phyloP scores from a whole-genome alignment of 768 basidiomycete genomes.

The Termitomyces sp. region DNA sequence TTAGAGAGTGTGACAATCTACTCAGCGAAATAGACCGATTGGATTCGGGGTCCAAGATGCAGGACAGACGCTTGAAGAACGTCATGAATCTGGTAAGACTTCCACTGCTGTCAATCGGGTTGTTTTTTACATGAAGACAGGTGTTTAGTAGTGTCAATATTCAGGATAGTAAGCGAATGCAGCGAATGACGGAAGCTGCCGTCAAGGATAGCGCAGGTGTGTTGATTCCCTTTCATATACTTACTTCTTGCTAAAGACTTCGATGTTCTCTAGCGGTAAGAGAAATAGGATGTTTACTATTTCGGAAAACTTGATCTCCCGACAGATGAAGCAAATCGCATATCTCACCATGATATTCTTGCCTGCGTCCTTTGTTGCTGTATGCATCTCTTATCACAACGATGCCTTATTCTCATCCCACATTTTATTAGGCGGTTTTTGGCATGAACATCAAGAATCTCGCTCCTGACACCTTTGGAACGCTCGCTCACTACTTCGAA shows the following conservation, averaged over 20 bases:
- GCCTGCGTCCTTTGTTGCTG: conserved; percentile 51
- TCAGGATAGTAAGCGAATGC: conserved; percentile 4
- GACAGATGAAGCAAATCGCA: conserved; percentile 50
- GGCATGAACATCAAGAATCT: conserved; percentile 56
- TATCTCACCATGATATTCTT: conserved; percentile 61
- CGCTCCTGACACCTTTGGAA: conserved; percentile 21
- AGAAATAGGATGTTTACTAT: not conserved
- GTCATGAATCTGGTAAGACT: conserved; percentile 43
- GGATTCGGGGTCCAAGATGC: conserved; percentile 26
- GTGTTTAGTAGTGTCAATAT: conserved; percentile 59
- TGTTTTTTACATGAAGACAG: conserved; percentile 21
- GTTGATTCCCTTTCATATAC: conserved; percentile 4
- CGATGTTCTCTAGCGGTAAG: conserved; percentile 16
- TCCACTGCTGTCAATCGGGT: not conserved
- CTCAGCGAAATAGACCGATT: conserved; percentile 45
- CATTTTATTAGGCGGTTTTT: conserved; percentile 38
- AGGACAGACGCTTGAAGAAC: conserved; percentile 45
- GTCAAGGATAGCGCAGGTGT: conserved; percentile 43
- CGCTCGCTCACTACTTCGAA: conserved; percentile 35
- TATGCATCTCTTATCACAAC: conserved; percentile 8
- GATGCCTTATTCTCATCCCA: not conserved
- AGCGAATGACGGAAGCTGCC: conserved; percentile 43
- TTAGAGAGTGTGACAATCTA: conserved; percentile 45
- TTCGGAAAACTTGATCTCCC: not conserved
- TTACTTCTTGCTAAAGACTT: not conserved